phyloP scores from a whole-genome alignment of 495 filamentous ascomycete genomes.

The Hamigera avellanea region DNA sequence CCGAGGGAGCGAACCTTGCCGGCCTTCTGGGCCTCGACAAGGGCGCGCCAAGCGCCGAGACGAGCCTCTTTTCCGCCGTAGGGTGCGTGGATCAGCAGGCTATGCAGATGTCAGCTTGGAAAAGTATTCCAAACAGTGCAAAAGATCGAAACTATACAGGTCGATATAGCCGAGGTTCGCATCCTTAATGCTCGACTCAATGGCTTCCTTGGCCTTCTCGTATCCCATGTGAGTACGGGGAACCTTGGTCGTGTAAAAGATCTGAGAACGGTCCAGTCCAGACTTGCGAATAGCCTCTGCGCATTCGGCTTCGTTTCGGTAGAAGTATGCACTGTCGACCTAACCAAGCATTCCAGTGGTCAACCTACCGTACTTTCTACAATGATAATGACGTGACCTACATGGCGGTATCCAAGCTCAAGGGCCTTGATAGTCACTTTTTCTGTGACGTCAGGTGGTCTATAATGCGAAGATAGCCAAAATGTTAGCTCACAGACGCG shows the following conservation, averaged over 20 bases:
- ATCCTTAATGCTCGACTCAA: conserved; percentile 34
- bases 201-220: conserved; percentile 36
- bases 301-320: conserved; percentile 43
- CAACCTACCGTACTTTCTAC: not conserved
- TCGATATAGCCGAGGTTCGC: conserved; percentile 44
- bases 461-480: conserved; percentile 8
- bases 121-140: no score
- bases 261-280: conserved; percentile 30
- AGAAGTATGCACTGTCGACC: conserved; percentile 43
- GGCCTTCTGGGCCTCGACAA: conserved; percentile 42
- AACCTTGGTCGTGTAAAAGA: conserved; percentile 50
- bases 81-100: conserved; percentile 44
- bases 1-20: conserved; percentile 43
- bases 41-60: conserved; percentile 40
- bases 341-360: conserved; percentile 8
- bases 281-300: conserved; percentile 33
- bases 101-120: conserved; percentile 3
- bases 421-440: conserved; percentile 50
- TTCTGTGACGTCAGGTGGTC: conserved; percentile 44
- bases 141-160: conserved; percentile 19
- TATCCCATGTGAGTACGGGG: conserved; percentile 34
- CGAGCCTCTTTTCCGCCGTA: conserved; percentile 39
- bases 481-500: conserved; percentile 2
- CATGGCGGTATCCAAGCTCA: conserved; percentile 61
- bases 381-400: conserved; percentile 14